Base-by-base conservation (phyloP, 2,329 filamentous ascomycete species). In the Penicillium sp. region DNA sequence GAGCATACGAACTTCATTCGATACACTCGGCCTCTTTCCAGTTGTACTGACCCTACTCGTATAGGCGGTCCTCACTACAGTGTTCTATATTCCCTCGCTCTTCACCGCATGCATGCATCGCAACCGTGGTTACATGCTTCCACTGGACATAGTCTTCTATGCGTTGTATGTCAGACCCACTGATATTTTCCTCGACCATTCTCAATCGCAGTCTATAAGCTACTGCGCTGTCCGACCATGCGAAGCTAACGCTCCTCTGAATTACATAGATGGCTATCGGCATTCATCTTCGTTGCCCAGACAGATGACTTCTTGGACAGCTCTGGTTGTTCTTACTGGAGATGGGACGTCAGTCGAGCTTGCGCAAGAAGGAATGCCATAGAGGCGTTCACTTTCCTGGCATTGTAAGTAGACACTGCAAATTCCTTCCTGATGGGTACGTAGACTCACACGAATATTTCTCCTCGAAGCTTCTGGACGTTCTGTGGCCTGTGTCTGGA, bases 131-230 rank as follows among this genome's bases (percentile, higher is more conserved):
- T 63, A 63, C 47, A 57, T 59, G 57, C 55, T 63, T 50, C 62
- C 62, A n/a, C 17, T 64, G n/a, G 62, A 64, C 31, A 61, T 64
- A 41, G 45, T 63, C 47, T 64, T 64, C 17, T 63, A 62, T 41
- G 52, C 53, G 11, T 39, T 64, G 62, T 64, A 55, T n/a, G 41
- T 57, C 51, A 41, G 53, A 60, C 25, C 48, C 22, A 31, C 28
- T 5, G 28, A 31, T 31, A 7, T 8, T 7, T 31, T 1, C 28
- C 28, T 8, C 28, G 1, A 31, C 1, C 28, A 6, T 31, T 8
- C 28, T 25, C 25, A 25, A 25, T 25, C 4, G 25, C 25, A 25
- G 25, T 25, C 25, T 25, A 25, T 25, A 25, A 25, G 25, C 25
- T 25, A 25, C 25, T 25, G 5, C 25, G 4, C 5, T 31, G 28